Evolutionary conservation across 257 asterid species (phyloP), one percentile per base, ranked within the genome.

Genomic region (Salvia rosmarinus): DNA sequence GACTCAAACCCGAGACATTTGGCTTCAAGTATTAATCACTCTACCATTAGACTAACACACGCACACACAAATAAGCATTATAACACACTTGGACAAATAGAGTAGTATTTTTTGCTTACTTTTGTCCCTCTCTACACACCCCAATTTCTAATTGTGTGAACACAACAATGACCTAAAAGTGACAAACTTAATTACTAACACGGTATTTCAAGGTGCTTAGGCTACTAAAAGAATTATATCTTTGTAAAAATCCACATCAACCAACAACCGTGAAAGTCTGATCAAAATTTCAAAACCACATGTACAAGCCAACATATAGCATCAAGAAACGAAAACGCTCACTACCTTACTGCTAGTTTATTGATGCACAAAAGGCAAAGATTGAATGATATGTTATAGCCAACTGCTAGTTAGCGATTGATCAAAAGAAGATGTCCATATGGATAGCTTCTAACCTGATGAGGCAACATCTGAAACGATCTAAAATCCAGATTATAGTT

Each of bases 401-500:
- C 6, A 52, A 43, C 60, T 49, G 49, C 70, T 43, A 42, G 21
- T 32, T 23, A 44, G 46, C 32, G 39, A 25, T 32, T 10, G 51
- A 42, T 72, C 16, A 17, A 28, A 72, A 39, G 64, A 52, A 73
- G 40, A 64, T 6, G 59, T 19, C 72, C 67, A 66, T 56, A 68
- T 70, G 67, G 73, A 34, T 63, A 64, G 43, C 46, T 68, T 78
- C 67, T 42, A 62, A 70, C 77, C 68, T 67, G 72, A 49, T 44
- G 61, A 30, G n/a, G n/a, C n/a, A 52, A 68, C 56, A 52, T 21
- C n/a, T 14, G 30, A 34, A 39, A 63, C 6, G 42, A 40, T 25
- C 57, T 28, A 65, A 49, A 51, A 42, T 11, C 56, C 20, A 46
- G 23, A 68, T 25, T 20, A 17, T 46, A 6, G 61, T 65, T 58